phyloP scores from a whole-genome alignment of 1,284 basidiomycete species.

The Vanrija pseudolonga region DNA sequence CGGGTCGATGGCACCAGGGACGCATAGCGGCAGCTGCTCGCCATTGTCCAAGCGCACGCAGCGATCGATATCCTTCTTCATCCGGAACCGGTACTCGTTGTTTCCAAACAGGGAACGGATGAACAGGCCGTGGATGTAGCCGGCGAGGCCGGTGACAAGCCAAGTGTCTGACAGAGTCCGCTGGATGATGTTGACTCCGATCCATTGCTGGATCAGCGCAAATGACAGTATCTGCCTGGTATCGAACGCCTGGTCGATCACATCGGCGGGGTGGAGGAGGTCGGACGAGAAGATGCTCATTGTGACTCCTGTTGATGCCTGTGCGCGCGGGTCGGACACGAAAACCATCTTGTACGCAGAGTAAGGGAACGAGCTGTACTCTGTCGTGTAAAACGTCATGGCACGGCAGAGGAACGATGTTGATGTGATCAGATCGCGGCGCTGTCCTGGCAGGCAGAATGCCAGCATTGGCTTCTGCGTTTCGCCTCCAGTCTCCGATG shows the following conservation, averaged over 20 bases:
- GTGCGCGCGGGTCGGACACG: conserved; percentile 77
- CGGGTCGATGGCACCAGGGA: conserved; percentile 75
- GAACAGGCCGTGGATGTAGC: conserved; percentile 88
- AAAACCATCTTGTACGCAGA: conserved; percentile 94
- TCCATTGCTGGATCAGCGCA: conserved; percentile 91
- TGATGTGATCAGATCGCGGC: conserved; percentile 62
- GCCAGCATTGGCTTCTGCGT: conserved; percentile 81
- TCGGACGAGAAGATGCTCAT: conserved; percentile 77
- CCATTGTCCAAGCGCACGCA: conserved; percentile 84
- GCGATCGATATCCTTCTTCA: conserved; percentile 97
- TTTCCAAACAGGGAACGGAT: conserved; percentile 84
- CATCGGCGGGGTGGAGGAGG: conserved; percentile 78
- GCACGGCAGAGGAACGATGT: conserved; percentile 77
- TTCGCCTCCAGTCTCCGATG: conserved; percentile 54
- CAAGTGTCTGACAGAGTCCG: conserved; percentile 94
- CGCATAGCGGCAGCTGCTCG: conserved; percentile 87
- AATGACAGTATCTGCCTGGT: conserved; percentile 82
- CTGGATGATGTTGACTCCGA: conserved; percentile 93
- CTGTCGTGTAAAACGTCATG: conserved; percentile 86
- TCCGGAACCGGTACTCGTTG: conserved; percentile 93
- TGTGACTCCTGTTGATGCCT: conserved; percentile 78
- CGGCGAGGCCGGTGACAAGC: conserved; percentile 88
- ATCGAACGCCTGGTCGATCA: conserved; percentile 92
- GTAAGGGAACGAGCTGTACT: conserved; percentile 96
- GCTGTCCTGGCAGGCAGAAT: conserved; percentile 82